Conservation (phyloP, 306 rosid genomes). For the Neltuma alba region DNA sequence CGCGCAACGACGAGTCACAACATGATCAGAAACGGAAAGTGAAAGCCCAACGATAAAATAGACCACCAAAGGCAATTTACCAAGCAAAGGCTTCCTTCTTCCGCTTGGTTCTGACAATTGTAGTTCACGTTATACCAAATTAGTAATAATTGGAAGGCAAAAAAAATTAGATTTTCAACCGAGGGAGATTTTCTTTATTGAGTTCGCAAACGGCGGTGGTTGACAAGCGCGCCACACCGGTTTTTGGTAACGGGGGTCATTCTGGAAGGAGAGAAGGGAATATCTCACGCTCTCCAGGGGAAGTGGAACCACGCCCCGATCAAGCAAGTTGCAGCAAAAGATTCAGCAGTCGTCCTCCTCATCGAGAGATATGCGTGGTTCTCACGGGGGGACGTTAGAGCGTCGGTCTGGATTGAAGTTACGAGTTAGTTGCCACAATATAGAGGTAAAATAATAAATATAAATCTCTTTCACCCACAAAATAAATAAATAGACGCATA, state of each 20-base stretch:
- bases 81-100: conserved; percentile 46
- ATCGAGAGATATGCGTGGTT: background rate
- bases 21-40: conserved; percentile 67
- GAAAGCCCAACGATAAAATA: conserved; percentile 80
- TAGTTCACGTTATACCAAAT: conserved; percentile 30
- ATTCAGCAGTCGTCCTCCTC: background rate
- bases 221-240: conserved; percentile 34
- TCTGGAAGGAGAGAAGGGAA: background rate
- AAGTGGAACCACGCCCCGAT: conserved; percentile 20
- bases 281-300: conserved; percentile 7
- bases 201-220: conserved; percentile 20
- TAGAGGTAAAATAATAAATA: background rate
- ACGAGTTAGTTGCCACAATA: background rate
- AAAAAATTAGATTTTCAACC: background rate
- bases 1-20: conserved; percentile 27
- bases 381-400: background rate
- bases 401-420: background rate
- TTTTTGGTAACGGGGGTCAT: conserved; percentile 24
- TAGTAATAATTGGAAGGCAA: background rate
- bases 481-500: no score
- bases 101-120: conserved; percentile 29
- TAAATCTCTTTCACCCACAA: no score
- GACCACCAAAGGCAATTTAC: conserved; percentile 47
- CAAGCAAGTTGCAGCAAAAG: background rate
- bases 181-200: background rate